These are phyloP conservation scores for Pittosporum tobira DNA, from an alignment of 129 eudicot species.

Conservation along the genomic window DNA sequence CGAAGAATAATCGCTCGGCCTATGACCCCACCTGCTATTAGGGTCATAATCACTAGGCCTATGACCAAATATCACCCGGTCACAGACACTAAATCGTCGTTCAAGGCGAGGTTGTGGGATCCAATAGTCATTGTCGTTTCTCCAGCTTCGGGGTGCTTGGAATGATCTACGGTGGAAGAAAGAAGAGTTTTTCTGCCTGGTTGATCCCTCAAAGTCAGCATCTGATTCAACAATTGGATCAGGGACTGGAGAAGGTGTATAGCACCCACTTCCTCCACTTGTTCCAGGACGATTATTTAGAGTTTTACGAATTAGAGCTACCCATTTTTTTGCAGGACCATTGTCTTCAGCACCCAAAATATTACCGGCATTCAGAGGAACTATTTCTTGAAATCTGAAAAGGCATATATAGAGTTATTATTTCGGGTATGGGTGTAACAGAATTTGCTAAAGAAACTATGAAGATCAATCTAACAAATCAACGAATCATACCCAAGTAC, in stretches of 20 bases:
- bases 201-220: slow-evolving; percentile 90
- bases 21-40: slow-evolving; percentile 41
- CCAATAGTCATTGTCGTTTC: slow-evolving; percentile 46
- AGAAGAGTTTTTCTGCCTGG: slow-evolving; percentile 39
- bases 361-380: slow-evolving; percentile 88
- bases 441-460: background rate
- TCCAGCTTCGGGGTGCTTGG: slow-evolving; percentile 67
- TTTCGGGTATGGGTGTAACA: background rate
- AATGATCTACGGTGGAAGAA: slow-evolving; percentile 68
- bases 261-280: slow-evolving; percentile 50
- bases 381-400: slow-evolving; percentile 83
- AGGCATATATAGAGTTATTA: background rate
- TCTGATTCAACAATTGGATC: slow-evolving; percentile 68
- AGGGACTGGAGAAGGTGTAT: slow-evolving; percentile 60
- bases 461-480: background rate
- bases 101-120: slow-evolving; percentile 66
- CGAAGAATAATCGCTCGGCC: slow-evolving; percentile 59
- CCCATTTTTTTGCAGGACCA: slow-evolving; percentile 91
- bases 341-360: slow-evolving; percentile 88
- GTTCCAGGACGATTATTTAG: slow-evolving; percentile 66
- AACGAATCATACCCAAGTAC: slow-evolving; percentile 74
- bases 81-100: slow-evolving; percentile 87
- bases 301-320: slow-evolving; percentile 49
- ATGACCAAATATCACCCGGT: slow-evolving; percentile 76
- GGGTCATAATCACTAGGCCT: slow-evolving; percentile 62